Percentiles rank a stretch among this genome's conserved stretches.
phyloP scores from a whole-genome alignment of 2,329 filamentous ascomycete genomes.

The Dendrostoma leiphaemia region DNA sequence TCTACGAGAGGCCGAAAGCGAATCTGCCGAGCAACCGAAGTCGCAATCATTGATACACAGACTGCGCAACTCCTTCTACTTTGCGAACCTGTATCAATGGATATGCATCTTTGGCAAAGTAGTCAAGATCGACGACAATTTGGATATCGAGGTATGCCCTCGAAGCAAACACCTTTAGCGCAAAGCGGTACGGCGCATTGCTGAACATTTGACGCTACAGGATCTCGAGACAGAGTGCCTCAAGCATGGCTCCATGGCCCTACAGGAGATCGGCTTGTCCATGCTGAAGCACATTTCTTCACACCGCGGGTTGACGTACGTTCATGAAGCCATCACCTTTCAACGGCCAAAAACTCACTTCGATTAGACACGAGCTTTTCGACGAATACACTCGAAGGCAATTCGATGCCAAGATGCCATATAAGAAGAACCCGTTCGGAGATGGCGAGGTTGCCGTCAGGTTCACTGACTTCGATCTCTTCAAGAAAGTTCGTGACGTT shows the following conservation, averaged over 20 bases:
- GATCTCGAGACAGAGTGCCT: constrained; percentile 87
- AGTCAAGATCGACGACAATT: constrained; percentile 83
- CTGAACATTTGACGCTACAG: constrained; percentile 51
- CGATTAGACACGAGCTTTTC: constrained; percentile 73
- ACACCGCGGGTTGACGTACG: constrained; percentile 87
- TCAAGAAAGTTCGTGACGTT: constrained; percentile 67
- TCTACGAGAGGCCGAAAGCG: constrained; percentile 40
- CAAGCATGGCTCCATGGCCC: constrained; percentile 70
- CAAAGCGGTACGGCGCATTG: not conserved
- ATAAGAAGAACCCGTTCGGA: constrained; percentile 77
- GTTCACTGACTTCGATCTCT: constrained; percentile 80
- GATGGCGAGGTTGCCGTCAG: constrained; percentile 67
- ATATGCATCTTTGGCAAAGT: constrained; percentile 86
- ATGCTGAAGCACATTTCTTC: constrained; percentile 92
- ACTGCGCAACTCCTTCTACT: constrained; percentile 92
- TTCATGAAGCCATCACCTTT: constrained; percentile 22
- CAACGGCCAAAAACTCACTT: constrained; percentile 2
- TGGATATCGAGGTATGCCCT: constrained; percentile 78
- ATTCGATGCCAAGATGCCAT: constrained; percentile 76
- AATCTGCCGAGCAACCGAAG: constrained; percentile 25
- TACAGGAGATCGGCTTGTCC: constrained; percentile 80
- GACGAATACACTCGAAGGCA: constrained; percentile 92
- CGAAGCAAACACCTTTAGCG: not conserved
- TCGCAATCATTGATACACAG: constrained; percentile 53
- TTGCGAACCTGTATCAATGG: constrained; percentile 91